Evolutionary conservation across 768 basidiomycete genomes (phyloP).

Genomic region (Tylopilus intermedius): DNA sequence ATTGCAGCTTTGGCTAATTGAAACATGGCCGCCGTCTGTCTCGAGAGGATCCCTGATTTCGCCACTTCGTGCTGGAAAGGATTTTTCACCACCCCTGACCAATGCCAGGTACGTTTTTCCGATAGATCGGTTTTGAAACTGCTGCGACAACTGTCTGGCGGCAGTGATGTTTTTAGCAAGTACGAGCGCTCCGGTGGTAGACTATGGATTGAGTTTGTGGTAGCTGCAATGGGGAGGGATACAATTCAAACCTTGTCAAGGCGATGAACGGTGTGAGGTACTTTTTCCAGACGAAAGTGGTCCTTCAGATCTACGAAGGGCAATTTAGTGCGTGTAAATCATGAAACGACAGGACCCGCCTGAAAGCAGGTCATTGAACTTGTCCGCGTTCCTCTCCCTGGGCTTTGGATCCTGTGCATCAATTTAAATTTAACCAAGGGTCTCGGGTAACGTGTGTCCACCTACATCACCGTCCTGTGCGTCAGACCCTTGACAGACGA

Average conservation of each 20-base stretch:
- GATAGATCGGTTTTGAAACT: slow-evolving; percentile 46
- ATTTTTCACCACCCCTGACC: slow-evolving; percentile 47
- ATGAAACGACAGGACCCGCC: slow-evolving; percentile 23
- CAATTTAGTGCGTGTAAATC: slow-evolving; percentile 1
- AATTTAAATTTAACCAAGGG: neutral
- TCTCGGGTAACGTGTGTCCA: slow-evolving; percentile 3
- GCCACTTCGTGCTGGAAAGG: slow-evolving; percentile 37
- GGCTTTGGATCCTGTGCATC: slow-evolving; percentile 15
- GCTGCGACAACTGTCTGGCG: slow-evolving; percentile 49
- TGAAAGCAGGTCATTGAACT: slow-evolving; percentile 35
- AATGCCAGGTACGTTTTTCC: slow-evolving; percentile 62
- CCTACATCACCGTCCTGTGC: slow-evolving; percentile 20
- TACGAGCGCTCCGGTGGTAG: slow-evolving; percentile 60
- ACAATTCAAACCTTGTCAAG: slow-evolving; percentile 52
- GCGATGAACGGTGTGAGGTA: slow-evolving; percentile 56
- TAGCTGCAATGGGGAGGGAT: neutral
- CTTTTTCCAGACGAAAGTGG: slow-evolving; percentile 29
- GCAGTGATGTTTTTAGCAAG: slow-evolving; percentile 42
- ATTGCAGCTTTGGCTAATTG: slow-evolving; percentile 25
- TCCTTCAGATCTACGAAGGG: slow-evolving; percentile 25
- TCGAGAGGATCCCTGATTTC: slow-evolving; percentile 43
- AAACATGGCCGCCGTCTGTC: slow-evolving; percentile 42
- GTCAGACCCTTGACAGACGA: slow-evolving; percentile 47
- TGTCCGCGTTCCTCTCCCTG: slow-evolving; percentile 25
- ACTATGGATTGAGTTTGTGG: slow-evolving; percentile 30